These are phyloP conservation scores for Lactifluus pinguis DNA, from an alignment of 768 basidiomycete species.

Conservation along the genomic window DNA sequence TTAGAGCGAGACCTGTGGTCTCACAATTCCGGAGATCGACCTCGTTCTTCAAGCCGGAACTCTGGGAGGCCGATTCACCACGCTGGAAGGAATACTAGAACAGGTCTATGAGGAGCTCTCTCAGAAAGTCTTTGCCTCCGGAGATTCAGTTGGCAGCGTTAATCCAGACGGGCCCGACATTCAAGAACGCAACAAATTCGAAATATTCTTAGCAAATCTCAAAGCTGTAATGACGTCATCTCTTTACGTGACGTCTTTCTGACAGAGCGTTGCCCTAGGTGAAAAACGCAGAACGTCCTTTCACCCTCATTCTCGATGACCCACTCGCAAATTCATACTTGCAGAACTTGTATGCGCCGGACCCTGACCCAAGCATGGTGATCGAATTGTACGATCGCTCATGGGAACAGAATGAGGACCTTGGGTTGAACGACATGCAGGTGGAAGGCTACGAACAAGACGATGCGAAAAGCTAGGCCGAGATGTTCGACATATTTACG, in stretches of 20 bases:
- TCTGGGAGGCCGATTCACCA: constrained; percentile 95
- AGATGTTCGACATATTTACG: not conserved
- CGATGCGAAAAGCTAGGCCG: constrained; percentile 3
- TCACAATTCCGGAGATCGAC: constrained; percentile 90
- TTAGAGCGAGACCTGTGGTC: constrained; percentile 88
- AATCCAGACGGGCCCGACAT: constrained; percentile 25
- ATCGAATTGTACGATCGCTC: constrained; percentile 77
- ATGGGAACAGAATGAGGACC: constrained; percentile 88
- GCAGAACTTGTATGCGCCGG: constrained; percentile 95
- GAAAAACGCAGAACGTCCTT: constrained; percentile 67
- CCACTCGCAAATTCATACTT: constrained; percentile 93
- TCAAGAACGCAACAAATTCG: constrained; percentile 44
- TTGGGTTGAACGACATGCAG: constrained; percentile 86
- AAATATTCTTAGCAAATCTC: constrained; percentile 63
- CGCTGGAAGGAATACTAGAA: constrained; percentile 87
- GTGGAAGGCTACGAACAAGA: constrained; percentile 61
- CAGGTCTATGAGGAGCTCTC: constrained; percentile 94
- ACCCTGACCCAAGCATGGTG: constrained; percentile 90
- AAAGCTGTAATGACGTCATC: constrained; percentile 48
- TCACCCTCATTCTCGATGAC: constrained; percentile 92
- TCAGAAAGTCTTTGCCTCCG: constrained; percentile 71
- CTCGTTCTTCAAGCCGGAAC: constrained; percentile 88
- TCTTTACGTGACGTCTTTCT: not conserved
- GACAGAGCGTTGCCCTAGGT: constrained; percentile 37
- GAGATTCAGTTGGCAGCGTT: constrained; percentile 47